Percentiles rank a stretch among this genome's conserved stretches.
Conservation (phyloP, 768 basidiomycete species). For the Pulveroboletus sp. region DNA sequence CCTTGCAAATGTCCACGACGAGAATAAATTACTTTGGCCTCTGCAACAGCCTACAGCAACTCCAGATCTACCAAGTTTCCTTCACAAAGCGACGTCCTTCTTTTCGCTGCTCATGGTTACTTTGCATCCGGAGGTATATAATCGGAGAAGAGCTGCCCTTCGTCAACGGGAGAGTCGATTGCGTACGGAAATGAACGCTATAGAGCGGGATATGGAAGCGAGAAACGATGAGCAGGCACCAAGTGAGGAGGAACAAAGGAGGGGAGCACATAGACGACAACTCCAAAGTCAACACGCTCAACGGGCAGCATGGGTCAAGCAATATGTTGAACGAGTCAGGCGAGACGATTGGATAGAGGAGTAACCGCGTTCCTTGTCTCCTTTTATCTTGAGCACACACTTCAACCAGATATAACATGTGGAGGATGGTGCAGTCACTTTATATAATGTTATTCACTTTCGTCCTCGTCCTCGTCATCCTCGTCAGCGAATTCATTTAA, state of each 20-base stretch:
- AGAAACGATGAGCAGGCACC: conserved; percentile 30
- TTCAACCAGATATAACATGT: background rate
- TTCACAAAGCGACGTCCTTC: conserved; percentile 54
- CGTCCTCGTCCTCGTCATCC: conserved; percentile 52
- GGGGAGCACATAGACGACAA: conserved; percentile 34
- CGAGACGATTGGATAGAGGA: conserved; percentile 71
- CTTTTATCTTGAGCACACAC: conserved; percentile 3
- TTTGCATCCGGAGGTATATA: conserved; percentile 73
- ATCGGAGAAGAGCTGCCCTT: conserved; percentile 58
- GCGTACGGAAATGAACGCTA: conserved; percentile 58
- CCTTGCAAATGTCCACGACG: conserved; percentile 53
- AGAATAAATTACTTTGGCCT: conserved; percentile 50
- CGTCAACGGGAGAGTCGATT: conserved; percentile 63
- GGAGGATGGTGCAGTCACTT: background rate
- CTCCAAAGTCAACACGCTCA: conserved; percentile 48
- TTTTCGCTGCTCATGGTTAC: conserved; percentile 55
- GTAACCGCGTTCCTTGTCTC: conserved; percentile 26
- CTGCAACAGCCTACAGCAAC: conserved; percentile 13
- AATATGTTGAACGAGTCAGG: conserved; percentile 64
- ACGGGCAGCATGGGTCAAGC: conserved; percentile 59
- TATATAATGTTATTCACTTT: conserved; percentile 50
- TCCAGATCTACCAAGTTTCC: conserved; percentile 42
- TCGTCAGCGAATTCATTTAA: conserved; percentile 59
- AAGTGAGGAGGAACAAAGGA: conserved; percentile 33
- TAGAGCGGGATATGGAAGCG: conserved; percentile 24